A percentile compares a stretch with the other conserved stretches of the same genome.
Conservation (phyloP, 139 green algal species). For the Closterium sp. region DNA sequence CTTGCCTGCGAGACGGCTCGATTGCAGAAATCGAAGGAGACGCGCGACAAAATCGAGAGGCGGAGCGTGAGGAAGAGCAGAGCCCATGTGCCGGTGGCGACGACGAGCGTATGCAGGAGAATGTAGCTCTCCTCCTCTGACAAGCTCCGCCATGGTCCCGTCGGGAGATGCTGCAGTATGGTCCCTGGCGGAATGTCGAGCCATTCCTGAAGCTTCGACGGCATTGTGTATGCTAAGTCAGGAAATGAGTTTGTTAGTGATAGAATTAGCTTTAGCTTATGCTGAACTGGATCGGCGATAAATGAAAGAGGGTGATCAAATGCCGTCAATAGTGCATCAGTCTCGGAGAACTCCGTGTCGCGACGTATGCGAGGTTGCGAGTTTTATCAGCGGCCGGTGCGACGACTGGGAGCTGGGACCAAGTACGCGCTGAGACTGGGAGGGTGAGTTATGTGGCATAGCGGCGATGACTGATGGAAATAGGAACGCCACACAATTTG, state of each 20-base stretch:
- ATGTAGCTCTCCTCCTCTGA: neutral
- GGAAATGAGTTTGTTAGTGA: neutral
- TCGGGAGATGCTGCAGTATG: neutral
- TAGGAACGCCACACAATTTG: too few relatives aligned
- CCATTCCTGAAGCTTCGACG: neutral
- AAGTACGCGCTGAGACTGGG: too few relatives aligned
- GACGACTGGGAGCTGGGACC: too few relatives aligned
- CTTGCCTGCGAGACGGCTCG: neutral
- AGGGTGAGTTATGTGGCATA: too few relatives aligned
- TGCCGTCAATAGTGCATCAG: too few relatives aligned
- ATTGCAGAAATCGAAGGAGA: neutral
- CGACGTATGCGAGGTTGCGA: too few relatives aligned
- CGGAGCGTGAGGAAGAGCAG: neutral
- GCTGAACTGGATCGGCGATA: neutral
- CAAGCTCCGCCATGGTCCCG: neutral
- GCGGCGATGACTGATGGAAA: too few relatives aligned
- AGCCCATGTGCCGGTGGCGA: neutral
- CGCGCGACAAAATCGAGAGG: neutral
- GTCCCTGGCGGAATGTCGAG: neutral
- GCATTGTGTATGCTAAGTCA: neutral
- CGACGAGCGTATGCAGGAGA: neutral
- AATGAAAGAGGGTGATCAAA: too few relatives aligned
- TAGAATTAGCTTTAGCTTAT: neutral
- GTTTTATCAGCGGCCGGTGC: too few relatives aligned
- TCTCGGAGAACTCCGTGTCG: too few relatives aligned